Evolutionary conservation across 257 asterid species (phyloP), one percentile per base, ranked within the genome.

Genomic region (Gentiana dahurica): DNA sequence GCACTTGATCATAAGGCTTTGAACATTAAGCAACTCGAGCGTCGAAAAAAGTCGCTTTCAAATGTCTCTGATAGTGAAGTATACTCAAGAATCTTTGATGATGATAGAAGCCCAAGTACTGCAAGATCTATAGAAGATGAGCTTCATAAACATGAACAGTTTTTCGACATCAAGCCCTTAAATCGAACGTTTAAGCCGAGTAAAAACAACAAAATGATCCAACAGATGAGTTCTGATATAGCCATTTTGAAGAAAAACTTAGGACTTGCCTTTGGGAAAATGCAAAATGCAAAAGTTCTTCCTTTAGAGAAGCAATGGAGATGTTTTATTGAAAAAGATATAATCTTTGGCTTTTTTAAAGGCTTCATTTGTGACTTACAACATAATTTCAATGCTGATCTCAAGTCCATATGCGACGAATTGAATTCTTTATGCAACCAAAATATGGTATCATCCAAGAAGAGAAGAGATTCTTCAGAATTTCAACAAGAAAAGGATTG

Each of bases 301-400:
- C 89, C 87, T 4, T 36, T 79, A 57, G 95, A 86, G 75, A 86
- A 80, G 64, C 72, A 79, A 56, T 86, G 93, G 92, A 76, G 69
- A 68, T 68, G 76, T 66, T 49, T 34, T 2, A 59, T 89, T 5
- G 94, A 89, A 80, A 83, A 68, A 55, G 89, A 78, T 51, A 60
- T 68, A 11, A 69, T 83, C 62, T 62, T 65, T 3, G 36, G 78
- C 63, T 38, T 75, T 61, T 46, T 73, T 44, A 78, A 60, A 63
- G 86, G 86, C 5, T 89, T 81, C 60, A 54, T 75, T 4, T 50
- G 50, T 4, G 75, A 85, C 53, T 70, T 80, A 36, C 65, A 41
- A 37, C 55, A 43, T 34, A 53, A 53, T 47, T 77, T 80, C 9
- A 68, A 68, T 39, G 60, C 36, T 5, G 72, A 77, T 58, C 66